These are phyloP conservation scores for Sporisorium exsertum DNA, from an alignment of 1,284 basidiomycete genomes.

Conservation along the genomic window DNA sequence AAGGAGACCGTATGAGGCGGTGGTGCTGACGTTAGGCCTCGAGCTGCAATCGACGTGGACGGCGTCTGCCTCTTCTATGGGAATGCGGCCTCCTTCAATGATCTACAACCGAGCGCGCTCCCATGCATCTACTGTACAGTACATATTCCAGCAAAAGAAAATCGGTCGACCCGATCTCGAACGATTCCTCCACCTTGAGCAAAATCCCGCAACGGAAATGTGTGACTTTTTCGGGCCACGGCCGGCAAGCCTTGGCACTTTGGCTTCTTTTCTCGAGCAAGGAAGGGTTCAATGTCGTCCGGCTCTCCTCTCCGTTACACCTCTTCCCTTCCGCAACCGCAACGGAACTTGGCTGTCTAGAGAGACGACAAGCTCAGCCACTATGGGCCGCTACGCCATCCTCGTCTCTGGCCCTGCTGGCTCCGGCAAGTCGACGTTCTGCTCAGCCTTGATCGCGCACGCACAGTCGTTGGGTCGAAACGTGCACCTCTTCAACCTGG, in stretches of 20 bases:
- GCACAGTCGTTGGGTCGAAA: slow-evolving; percentile 84
- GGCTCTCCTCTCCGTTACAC: no score
- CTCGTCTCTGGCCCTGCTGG: slow-evolving; percentile 84
- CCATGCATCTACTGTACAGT: no score
- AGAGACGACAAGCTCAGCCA: background rate
- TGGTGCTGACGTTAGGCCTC: slow-evolving; percentile 2
- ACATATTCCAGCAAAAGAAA: no score
- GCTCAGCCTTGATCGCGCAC: slow-evolving; percentile 88
- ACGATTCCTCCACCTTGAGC: slow-evolving; percentile 9
- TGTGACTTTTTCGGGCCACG: slow-evolving; percentile 3
- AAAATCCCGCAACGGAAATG: background rate
- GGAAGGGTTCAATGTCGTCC: background rate
- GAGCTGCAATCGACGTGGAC: slow-evolving; percentile 11
- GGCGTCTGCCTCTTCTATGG: background rate
- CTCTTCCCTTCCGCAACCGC: background rate
- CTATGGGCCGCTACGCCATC: slow-evolving; percentile 62
- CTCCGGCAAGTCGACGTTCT: slow-evolving; percentile 97
- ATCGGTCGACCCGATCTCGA: no score
- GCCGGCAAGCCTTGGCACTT: background rate
- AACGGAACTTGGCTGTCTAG: no score
- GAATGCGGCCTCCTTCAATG: slow-evolving; percentile 13
- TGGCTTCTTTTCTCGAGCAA: background rate
- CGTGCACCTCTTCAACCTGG: slow-evolving; percentile 94
- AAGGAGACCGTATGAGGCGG: slow-evolving; percentile 10
- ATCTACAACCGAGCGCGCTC: slow-evolving; percentile 9